phyloP scores from a whole-genome alignment of 106 monocot species.

The Narthecium ossifragum region DNA sequence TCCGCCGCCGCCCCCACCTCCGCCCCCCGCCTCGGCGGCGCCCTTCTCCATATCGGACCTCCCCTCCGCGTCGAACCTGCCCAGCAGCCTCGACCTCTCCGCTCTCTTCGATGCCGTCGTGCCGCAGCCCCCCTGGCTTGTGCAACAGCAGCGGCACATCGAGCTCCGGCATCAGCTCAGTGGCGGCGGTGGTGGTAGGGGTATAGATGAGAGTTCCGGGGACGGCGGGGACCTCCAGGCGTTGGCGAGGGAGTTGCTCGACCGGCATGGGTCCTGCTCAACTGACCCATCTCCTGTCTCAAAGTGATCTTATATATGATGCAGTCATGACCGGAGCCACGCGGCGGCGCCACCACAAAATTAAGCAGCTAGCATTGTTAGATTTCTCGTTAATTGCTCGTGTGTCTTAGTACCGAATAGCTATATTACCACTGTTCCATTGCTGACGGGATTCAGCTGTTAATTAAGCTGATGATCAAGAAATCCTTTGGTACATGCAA shows the following conservation, averaged over 20 bases:
- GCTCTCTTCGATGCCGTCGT: conserved; percentile 55
- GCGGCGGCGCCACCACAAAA: too few relatives aligned
- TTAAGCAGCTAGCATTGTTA: too few relatives aligned
- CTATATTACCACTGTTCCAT: too few relatives aligned
- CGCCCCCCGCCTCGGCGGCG: conserved; percentile 9
- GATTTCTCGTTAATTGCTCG: too few relatives aligned
- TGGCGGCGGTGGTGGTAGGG: conserved; percentile 1
- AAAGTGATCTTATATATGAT: too few relatives aligned
- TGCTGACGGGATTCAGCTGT: too few relatives aligned
- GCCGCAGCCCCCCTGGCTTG: conserved; percentile 19
- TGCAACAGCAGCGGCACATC: conserved; percentile 21
- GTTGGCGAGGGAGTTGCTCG: conserved; percentile 54
- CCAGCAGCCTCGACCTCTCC: conserved; percentile 53
- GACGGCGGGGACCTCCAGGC: conserved; percentile 49
- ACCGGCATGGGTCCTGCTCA: conserved; percentile 23
- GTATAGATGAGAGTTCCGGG: conserved; percentile 4
- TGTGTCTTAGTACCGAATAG: too few relatives aligned
- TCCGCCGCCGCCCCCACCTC: conserved; percentile 53
- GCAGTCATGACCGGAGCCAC: too few relatives aligned
- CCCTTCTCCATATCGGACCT: conserved; percentile 72
- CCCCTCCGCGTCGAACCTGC: conserved; percentile 29
- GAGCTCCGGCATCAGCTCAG: conserved; percentile 10
- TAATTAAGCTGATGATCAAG: too few relatives aligned
- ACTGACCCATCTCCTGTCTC: conserved; percentile 19
- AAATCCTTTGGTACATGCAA: too few relatives aligned